These are phyloP conservation scores for Geosmithia morbida DNA, from an alignment of 2,329 filamentous ascomycete species.

Conservation along the genomic window DNA sequence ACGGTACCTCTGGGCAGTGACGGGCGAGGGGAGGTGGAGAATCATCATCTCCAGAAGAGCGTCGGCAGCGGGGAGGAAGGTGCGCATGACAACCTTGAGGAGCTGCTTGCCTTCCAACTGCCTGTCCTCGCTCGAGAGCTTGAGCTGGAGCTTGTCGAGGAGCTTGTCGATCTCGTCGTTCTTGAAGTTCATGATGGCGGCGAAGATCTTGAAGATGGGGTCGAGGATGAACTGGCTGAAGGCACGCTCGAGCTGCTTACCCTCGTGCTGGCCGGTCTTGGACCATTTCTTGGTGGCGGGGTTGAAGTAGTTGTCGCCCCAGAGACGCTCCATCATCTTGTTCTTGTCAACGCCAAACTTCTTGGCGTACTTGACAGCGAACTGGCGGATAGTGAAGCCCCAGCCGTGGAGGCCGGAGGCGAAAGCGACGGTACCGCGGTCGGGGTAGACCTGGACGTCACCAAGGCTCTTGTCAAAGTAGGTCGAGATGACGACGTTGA, in stretches of 20 bases:
- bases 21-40: constrained; percentile 92
- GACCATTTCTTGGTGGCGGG: constrained; percentile 99
- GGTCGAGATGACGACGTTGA: constrained; percentile 99
- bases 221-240: constrained; percentile 99
- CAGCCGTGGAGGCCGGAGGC: constrained; percentile 99
- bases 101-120: constrained; percentile 95
- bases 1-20: constrained; percentile 95
- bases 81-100: constrained; percentile 96
- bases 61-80: constrained; percentile 96
- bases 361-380: constrained; percentile 92
- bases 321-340: constrained; percentile 99
- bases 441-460: constrained; percentile 97
- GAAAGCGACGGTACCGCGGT: constrained; percentile 96
- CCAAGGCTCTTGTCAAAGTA: constrained; percentile 95
- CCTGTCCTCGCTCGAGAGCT: constrained; percentile 74
- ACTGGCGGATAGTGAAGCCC: constrained; percentile 98
- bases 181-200: constrained; percentile 96
- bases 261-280: constrained; percentile 69
- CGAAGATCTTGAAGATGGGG: constrained; percentile 99
- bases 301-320: constrained; percentile 99
- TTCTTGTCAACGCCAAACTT: constrained; percentile 99
- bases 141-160: constrained; percentile 87
- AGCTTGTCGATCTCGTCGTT: constrained; percentile 77
- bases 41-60: constrained; percentile 99
- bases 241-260: constrained; percentile 86